A percentile compares a stretch with the other conserved stretches of the same genome.
Evolutionary conservation across 371 early-diverging fungal genomes (phyloP).

Genomic region (Fennellomyces sp.): DNA sequence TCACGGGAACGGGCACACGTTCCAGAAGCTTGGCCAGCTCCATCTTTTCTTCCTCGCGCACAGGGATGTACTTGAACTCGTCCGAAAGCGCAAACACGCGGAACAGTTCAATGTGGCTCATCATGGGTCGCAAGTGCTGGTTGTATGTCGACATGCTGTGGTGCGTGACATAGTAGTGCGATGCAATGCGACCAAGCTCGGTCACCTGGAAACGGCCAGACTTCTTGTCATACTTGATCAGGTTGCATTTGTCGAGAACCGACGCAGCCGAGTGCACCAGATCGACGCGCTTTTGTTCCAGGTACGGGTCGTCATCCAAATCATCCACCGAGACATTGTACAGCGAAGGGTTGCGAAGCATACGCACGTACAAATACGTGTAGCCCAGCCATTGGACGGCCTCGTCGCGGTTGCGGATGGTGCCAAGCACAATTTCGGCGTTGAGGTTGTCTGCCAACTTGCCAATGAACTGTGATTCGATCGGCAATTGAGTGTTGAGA

Average conservation of each 20-base stretch:
- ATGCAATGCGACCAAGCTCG: slow-evolving; percentile 95
- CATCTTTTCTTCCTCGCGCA: slow-evolving; percentile 95
- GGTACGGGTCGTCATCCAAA: slow-evolving; percentile 78
- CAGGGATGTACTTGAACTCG: slow-evolving; percentile 95
- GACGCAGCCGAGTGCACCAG: slow-evolving; percentile 88
- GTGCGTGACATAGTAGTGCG: slow-evolving; percentile 93
- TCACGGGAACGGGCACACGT: slow-evolving; percentile 93
- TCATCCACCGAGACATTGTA: slow-evolving; percentile 82
- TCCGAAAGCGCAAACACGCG: slow-evolving; percentile 87
- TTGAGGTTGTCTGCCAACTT: slow-evolving; percentile 92
- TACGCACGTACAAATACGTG: slow-evolving; percentile 97
- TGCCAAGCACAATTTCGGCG: slow-evolving; percentile 97
- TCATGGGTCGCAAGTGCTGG: slow-evolving; percentile 90
- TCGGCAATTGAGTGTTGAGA: slow-evolving; percentile 94
- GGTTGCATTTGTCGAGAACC: slow-evolving; percentile 82
- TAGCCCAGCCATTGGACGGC: slow-evolving; percentile 97
- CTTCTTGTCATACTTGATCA: slow-evolving; percentile 92
- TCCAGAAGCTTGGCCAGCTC: slow-evolving; percentile 92
- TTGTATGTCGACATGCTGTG: slow-evolving; percentile 92
- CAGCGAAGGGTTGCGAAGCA: slow-evolving; percentile 85
- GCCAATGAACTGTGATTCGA: slow-evolving; percentile 96
- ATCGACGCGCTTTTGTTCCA: slow-evolving; percentile 88
- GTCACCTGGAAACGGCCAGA: slow-evolving; percentile 89
- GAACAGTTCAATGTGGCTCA: slow-evolving; percentile 92
- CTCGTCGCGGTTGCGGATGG: slow-evolving; percentile 89